Evolutionary conservation across 148 eudicot genomes (phyloP).

Genomic region (Rhododendron mucronatum): DNA sequence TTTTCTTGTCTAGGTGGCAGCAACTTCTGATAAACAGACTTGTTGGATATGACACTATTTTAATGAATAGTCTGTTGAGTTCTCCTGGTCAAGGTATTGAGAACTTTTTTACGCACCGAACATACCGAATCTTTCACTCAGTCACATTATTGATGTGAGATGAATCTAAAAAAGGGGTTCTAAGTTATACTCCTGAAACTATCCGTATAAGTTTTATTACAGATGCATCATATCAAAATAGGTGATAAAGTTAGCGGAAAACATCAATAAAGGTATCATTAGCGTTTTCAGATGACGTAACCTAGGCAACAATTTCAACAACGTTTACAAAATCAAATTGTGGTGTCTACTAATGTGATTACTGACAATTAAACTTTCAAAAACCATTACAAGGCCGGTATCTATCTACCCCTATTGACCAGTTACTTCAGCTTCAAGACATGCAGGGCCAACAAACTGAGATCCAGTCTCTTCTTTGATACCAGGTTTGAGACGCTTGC

Average conservation of each 20-base stretch:
- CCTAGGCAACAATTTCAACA: background rate
- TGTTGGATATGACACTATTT: conserved; percentile 94
- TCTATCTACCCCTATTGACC: background rate
- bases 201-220: background rate
- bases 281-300: background rate
- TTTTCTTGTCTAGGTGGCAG: conserved; percentile 73
- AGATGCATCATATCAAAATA: background rate
- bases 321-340: background rate
- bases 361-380: background rate
- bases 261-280: background rate
- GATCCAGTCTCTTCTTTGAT: background rate
- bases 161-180: background rate
- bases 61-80: conserved; percentile 90
- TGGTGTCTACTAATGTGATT: background rate
- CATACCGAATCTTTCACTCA: background rate
- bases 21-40: conserved; percentile 93
- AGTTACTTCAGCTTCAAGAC: background rate
- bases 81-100: conserved; percentile 82
- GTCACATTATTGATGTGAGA: background rate
- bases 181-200: background rate
- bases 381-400: background rate
- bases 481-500: background rate
- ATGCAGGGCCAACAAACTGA: background rate
- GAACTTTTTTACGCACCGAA: background rate
- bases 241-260: background rate